Evolutionary conservation across 2,329 filamentous ascomycete species (phyloP), one percentile per base, ranked within the genome.

Genomic region (Albophoma yamanashiensis): DNA sequence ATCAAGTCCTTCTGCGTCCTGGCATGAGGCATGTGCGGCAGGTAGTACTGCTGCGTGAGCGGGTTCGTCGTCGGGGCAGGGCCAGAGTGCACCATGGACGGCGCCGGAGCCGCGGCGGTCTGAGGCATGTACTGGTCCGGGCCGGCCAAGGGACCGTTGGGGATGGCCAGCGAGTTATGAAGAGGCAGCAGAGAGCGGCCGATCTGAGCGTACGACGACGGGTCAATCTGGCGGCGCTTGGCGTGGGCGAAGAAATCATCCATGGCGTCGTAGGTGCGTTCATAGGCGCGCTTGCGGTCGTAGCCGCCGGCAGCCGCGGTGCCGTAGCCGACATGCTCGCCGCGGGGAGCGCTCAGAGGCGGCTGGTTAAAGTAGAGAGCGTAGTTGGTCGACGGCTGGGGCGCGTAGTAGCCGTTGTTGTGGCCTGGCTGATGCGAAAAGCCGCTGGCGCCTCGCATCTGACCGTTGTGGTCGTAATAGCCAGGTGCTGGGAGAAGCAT

Each of bases 211-310:
- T 97, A 97, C n/a, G 89, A 94, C 59, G 82, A 82, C 3, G 92
- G 89, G 71, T 97, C 91, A 66, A 97, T 89, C 67, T 92, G 87
- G 69, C 92, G 89, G 68, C 92, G 90, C 81, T 97, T 97, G 66
- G 92, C 87, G 71, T 90, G 91, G 66, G 89, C 91, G 66, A 97
- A 96, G 78, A 97, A 96, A 72, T 96, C 91, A 70, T 96, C 93
- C 62, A 97, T 79, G 61, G 90, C 89, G 69, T 97, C 92, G 66
- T 88, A 91, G n/a, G 86, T 85, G 63, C 92, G 90, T 69, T 97
- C 92, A 66, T 88, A 90, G n/a, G 86, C 85, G 63, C 92, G 90
- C 78, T 93, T 94, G 69, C 89, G 86, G 66, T 85, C 82, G 69
- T 93, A 90, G 69, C 88, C 77, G 40, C 71, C 71, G 42, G 71